A percentile compares a stretch with the other conserved stretches of the same genome.
These are phyloP conservation scores for Aureobasidium musti DNA, from an alignment of 2,329 filamentous ascomycete species.

Conservation along the genomic window DNA sequence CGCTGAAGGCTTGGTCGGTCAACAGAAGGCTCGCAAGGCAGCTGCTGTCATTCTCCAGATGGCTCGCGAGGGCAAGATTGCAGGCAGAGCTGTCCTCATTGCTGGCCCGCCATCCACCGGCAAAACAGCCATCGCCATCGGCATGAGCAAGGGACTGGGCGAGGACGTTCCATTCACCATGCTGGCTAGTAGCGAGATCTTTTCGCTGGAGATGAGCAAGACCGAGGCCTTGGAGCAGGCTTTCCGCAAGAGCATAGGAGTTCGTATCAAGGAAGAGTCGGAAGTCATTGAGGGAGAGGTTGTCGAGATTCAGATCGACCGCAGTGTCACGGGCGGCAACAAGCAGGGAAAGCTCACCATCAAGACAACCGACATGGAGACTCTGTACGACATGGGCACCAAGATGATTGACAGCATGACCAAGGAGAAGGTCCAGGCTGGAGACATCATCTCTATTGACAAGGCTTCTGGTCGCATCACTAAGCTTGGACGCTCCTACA, in stretches of 20 bases:
- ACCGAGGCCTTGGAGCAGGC: conserved; percentile 97
- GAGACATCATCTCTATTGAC: conserved; percentile 97
- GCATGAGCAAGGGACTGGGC: conserved; percentile 94
- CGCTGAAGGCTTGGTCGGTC: conserved; percentile 92
- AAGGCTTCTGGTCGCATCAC: conserved; percentile 98
- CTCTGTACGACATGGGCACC: conserved; percentile 97
- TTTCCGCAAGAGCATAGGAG: conserved; percentile 98
- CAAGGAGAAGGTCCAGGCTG: conserved; percentile 98
- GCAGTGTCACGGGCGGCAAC: conserved; percentile 91
- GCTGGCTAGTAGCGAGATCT: conserved; percentile 94
- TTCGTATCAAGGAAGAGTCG: conserved; percentile 97
- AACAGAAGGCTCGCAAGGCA: conserved; percentile 94
- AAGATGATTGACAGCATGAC: conserved; percentile 99
- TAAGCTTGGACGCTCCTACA: conserved; percentile 92
- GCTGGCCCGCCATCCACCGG: conserved; percentile 95
- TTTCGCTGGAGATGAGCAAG: conserved; percentile 99
- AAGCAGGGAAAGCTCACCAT: conserved; percentile 99
- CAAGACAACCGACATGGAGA: conserved; percentile 99
- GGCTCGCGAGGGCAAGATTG: conserved; percentile 99
- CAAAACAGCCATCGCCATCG: conserved; percentile 98
- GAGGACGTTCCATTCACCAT: conserved; percentile 95
- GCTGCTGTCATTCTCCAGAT: conserved; percentile 96
- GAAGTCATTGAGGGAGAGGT: conserved; percentile 99
- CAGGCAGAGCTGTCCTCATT: conserved; percentile 89
- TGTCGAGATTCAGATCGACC: conserved; percentile 97